These are phyloP conservation scores for Chrysanthemum makinoi DNA, from an alignment of 129 eudicot genomes.

Conservation along the genomic window DNA sequence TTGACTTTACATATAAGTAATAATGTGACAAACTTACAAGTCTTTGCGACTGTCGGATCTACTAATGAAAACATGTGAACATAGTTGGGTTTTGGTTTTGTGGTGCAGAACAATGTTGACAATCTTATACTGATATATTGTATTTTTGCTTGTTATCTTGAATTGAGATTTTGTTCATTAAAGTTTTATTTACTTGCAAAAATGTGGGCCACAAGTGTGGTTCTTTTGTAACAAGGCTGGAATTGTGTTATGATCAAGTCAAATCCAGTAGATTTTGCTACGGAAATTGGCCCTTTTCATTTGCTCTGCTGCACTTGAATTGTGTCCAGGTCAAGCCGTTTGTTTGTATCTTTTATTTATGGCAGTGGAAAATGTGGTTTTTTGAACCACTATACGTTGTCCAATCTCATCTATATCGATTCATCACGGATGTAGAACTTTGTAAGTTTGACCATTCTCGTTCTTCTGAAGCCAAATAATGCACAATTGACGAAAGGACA, in stretches of 20 bases:
- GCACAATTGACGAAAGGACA: too few relatives aligned
- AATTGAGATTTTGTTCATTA: not conserved
- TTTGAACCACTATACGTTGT: not conserved
- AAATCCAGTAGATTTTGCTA: not conserved
- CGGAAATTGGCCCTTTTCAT: not conserved
- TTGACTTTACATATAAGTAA: constrained; percentile 23
- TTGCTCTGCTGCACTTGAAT: not conserved
- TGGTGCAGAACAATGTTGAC: constrained; percentile 14
- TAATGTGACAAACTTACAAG: constrained; percentile 22
- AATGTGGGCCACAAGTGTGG: too few relatives aligned
- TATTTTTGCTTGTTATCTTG: not conserved
- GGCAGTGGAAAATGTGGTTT: too few relatives aligned
- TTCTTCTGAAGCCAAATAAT: too few relatives aligned
- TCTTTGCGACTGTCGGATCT: constrained; percentile 16
- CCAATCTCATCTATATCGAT: not conserved
- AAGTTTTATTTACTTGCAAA: not conserved
- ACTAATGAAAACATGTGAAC: constrained; percentile 24
- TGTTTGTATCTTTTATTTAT: too few relatives aligned
- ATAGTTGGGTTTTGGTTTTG: constrained; percentile 27
- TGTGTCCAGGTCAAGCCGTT: not conserved
- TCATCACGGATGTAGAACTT: not conserved
- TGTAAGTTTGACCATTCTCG: too few relatives aligned
- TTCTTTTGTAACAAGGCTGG: too few relatives aligned
- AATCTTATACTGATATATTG: constrained; percentile 15
- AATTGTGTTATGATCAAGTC: constrained; percentile 4